Evolutionary conservation across 2,329 filamentous ascomycete species (phyloP).

Genomic region (Penicillium carneum): DNA sequence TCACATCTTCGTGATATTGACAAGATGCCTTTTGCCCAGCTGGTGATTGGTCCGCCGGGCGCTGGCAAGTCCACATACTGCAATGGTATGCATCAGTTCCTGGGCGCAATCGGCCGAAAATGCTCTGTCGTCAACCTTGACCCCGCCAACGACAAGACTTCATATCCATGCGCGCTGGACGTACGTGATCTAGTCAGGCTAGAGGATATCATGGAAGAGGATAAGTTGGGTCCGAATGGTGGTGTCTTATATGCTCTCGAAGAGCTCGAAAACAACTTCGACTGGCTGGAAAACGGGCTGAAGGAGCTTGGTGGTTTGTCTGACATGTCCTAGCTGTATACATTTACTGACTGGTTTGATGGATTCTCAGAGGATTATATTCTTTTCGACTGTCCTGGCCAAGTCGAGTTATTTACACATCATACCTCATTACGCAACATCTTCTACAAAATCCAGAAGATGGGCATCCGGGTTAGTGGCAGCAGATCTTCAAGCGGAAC

Average conservation of each 20-base stretch:
- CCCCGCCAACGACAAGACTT: conserved; percentile 91
- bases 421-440: conserved; percentile 91
- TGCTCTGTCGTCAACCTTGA: conserved; percentile 96
- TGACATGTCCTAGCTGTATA: not conserved
- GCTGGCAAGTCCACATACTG: conserved; percentile 97
- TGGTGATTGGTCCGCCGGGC: conserved; percentile 92
- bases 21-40: conserved; percentile 70
- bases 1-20: conserved; percentile 9
- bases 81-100: conserved; percentile 98
- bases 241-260: conserved; percentile 92
- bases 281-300: conserved; percentile 85
- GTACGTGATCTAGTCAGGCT: conserved; percentile 87
- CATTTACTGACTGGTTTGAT: conserved; percentile 1
- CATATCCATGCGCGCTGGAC: conserved; percentile 87
- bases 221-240: conserved; percentile 89
- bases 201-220: conserved; percentile 92
- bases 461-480: conserved; percentile 81
- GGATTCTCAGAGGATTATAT: conserved; percentile 78
- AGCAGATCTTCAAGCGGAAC: not conserved
- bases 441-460: conserved; percentile 86
- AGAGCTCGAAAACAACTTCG: conserved; percentile 90
- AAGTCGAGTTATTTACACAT: conserved; percentile 96
- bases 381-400: conserved; percentile 93
- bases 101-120: conserved; percentile 91
- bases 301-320: conserved; percentile 71